Conservation (phyloP, 345 rosid species). For the Eucalyptus erythrocorys region DNA sequence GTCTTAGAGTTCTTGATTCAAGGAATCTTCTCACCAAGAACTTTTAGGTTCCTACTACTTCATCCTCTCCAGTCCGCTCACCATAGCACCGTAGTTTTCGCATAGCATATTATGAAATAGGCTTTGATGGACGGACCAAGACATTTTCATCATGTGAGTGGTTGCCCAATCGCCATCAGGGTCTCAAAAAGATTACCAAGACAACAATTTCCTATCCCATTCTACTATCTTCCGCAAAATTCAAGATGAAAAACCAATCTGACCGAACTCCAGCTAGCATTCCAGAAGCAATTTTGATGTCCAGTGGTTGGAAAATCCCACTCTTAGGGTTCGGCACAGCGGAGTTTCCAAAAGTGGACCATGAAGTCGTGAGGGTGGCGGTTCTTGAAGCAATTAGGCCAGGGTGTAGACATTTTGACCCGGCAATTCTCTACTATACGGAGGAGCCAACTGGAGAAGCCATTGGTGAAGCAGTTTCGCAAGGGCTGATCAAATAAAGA, state of each 20-base stretch:
- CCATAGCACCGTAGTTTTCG: neutral
- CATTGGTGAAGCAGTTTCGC: slow-evolving; percentile 21
- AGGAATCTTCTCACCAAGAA: neutral
- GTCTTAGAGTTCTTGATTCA: neutral
- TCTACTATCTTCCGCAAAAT: neutral
- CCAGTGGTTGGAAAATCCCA: slow-evolving; percentile 12
- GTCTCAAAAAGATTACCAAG: neutral
- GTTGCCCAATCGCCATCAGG: neutral
- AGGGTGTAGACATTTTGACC: slow-evolving; percentile 33
- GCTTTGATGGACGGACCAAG: neutral
- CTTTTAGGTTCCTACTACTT: neutral
- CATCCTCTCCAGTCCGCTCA: neutral
- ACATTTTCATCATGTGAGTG: neutral
- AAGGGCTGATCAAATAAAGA: slow-evolving; percentile 19
- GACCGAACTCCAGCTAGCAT: neutral
- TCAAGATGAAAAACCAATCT: neutral
- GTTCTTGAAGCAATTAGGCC: slow-evolving; percentile 24
- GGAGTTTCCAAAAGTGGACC: neutral
- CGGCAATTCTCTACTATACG: slow-evolving; percentile 16
- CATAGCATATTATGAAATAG: neutral
- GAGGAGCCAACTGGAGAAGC: slow-evolving; percentile 34
- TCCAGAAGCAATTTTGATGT: slow-evolving; percentile 3
- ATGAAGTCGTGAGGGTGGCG: neutral
- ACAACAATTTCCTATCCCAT: neutral
- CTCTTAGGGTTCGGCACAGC: slow-evolving; percentile 22